Percentiles rank a stretch among this genome's conserved stretches.
These are phyloP conservation scores for Pistacia atlantica DNA, from an alignment of 345 rosid genomes.

Conservation along the genomic window DNA sequence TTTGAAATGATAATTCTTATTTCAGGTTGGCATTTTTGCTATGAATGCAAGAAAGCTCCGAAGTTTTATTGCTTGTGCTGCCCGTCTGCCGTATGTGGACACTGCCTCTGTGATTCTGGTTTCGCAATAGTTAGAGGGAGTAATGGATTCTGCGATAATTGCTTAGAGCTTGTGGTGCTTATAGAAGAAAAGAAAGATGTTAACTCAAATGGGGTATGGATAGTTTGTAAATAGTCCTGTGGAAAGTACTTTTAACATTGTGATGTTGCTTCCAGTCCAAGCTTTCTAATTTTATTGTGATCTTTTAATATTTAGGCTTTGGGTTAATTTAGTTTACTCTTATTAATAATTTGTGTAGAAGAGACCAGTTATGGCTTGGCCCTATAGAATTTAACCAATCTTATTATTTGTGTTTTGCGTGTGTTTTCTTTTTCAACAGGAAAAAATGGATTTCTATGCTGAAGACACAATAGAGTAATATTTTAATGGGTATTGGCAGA, in stretches of 20 bases:
- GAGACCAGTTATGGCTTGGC: not conserved
- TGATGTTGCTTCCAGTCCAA: not conserved
- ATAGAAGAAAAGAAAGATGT: conserved; percentile 44
- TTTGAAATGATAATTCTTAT: conserved; percentile 11
- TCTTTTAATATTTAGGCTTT: not conserved
- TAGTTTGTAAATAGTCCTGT: not conserved
- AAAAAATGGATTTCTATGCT: conserved; percentile 41
- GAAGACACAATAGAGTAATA: conserved; percentile 36
- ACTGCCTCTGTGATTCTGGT: conserved; percentile 34
- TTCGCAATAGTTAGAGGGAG: conserved; percentile 32
- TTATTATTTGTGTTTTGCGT: not conserved
- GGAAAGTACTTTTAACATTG: not conserved
- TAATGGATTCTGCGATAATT: conserved; percentile 44
- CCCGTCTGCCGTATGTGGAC: conserved; percentile 48
- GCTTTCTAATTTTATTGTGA: not conserved
- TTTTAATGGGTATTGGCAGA: conserved; percentile 54
- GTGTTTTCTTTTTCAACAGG: conserved; percentile 25
- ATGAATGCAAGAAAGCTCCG: conserved; percentile 39
- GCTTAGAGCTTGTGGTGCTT: conserved; percentile 40
- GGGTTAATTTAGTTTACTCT: too few species aligned
- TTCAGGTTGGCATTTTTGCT: conserved; percentile 59
- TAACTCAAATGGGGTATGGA: conserved; percentile 39
- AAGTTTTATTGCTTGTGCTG: conserved; percentile 55
- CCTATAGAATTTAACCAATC: not conserved
- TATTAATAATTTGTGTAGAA: too few species aligned